Conservation (phyloP, 1,284 basidiomycete species). For the Microbotryum saponariae region DNA sequence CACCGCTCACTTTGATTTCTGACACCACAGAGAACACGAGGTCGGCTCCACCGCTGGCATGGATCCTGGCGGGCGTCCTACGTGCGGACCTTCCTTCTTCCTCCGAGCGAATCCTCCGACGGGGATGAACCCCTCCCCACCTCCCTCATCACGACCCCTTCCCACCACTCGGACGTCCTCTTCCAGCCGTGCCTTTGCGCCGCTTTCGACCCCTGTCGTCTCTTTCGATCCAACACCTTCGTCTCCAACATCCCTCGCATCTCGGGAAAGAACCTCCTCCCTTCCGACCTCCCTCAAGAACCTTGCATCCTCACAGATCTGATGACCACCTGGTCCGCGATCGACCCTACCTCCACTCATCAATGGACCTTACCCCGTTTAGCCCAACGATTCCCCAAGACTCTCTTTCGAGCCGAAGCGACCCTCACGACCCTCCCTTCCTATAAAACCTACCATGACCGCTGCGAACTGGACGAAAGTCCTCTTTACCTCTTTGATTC, state of each 20-base stretch:
- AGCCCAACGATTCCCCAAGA: slow-evolving; percentile 27
- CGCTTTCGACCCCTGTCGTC: slow-evolving; percentile 20
- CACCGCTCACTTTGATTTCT: neutral
- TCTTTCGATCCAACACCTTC: slow-evolving; percentile 17
- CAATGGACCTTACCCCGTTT: slow-evolving; percentile 35
- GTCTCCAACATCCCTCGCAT: slow-evolving; percentile 17
- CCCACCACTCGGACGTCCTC: slow-evolving; percentile 39
- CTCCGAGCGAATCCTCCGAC: slow-evolving; percentile 2
- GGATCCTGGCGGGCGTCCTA: slow-evolving; percentile 37
- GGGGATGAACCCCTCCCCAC: slow-evolving; percentile 23
- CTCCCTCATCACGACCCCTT: slow-evolving; percentile 27
- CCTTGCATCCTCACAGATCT: slow-evolving; percentile 37
- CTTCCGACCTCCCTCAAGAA: slow-evolving; percentile 14
- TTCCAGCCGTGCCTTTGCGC: slow-evolving; percentile 38
- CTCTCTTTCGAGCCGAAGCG: slow-evolving; percentile 37
- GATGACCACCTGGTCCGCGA: slow-evolving; percentile 33
- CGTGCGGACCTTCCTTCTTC: slow-evolving; percentile 22
- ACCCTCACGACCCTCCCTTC: slow-evolving; percentile 32
- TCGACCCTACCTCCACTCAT: neutral
- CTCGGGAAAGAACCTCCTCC: slow-evolving; percentile 5
- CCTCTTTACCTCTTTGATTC: slow-evolving; percentile 40
- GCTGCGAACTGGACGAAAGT: slow-evolving; percentile 36
- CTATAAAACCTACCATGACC: slow-evolving; percentile 34
- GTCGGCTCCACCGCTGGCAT: slow-evolving; percentile 23
- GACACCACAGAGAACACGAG: slow-evolving; percentile 7